Percentiles rank a stretch among this genome's conserved stretches.
phyloP scores from a whole-genome alignment of 129 eudicot species.

The Chrysanthemum makinoi region DNA sequence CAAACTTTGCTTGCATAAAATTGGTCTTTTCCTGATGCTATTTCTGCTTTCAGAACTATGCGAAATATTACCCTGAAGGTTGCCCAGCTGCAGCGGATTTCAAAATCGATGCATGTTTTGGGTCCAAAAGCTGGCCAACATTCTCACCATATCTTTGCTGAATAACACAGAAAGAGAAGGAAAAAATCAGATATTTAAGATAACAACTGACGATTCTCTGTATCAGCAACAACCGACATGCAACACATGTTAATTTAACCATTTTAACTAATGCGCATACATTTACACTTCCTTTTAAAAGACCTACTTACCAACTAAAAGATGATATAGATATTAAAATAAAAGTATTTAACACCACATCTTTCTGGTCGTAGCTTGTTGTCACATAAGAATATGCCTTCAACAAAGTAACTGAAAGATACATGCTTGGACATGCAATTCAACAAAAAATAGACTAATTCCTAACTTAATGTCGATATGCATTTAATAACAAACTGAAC shows the following conservation, averaged over 20 bases:
- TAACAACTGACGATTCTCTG: slow-evolving; percentile 2
- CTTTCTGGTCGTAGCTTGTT: neutral
- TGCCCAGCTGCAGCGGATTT: slow-evolving; percentile 90
- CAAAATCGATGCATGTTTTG: slow-evolving; percentile 78
- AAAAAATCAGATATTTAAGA: slow-evolving; percentile 5
- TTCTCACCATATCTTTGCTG: slow-evolving; percentile 83
- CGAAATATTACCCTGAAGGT: slow-evolving; percentile 71
- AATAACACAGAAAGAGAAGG: slow-evolving; percentile 20
- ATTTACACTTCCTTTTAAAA: neutral
- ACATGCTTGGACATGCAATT: neutral
- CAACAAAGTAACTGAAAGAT: neutral
- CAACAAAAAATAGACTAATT: too few relatives aligned
- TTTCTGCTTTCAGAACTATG: too few relatives aligned
- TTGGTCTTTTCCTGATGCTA: neutral
- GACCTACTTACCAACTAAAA: neutral
- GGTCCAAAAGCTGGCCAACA: slow-evolving; percentile 82
- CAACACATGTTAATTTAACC: neutral
- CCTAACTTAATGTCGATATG: too few relatives aligned
- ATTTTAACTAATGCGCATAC: neutral
- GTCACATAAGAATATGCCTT: neutral
- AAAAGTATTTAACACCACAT: neutral
- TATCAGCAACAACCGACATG: slow-evolving; percentile 13
- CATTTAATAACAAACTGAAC: neutral
- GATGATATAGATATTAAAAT: neutral
- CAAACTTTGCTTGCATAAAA: too few relatives aligned